These are phyloP conservation scores for Omphalea diandra DNA, from an alignment of 441 rosid species.

Conservation along the genomic window DNA sequence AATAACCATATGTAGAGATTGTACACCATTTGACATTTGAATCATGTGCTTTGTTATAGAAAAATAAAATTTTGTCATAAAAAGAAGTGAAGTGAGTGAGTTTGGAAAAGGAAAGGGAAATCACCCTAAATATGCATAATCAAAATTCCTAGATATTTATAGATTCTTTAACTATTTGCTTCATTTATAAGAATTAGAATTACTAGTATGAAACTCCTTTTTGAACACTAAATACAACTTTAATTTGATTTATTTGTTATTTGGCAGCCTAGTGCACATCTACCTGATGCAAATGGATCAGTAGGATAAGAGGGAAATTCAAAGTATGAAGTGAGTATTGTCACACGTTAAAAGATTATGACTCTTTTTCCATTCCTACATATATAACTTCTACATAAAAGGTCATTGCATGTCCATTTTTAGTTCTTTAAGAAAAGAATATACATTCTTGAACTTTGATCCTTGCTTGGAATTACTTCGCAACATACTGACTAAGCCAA, in stretches of 20 bases:
- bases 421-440: not conserved
- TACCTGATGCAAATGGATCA: conserved; percentile 56
- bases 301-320: conserved; percentile 56
- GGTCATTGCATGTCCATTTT: not conserved
- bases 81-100: not conserved
- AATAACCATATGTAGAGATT: not conserved
- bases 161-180: not conserved
- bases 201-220: not conserved
- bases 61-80: not conserved
- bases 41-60: not conserved
- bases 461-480: not conserved
- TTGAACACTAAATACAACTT: not conserved
- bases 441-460: not conserved
- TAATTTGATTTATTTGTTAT: conserved; percentile 28
- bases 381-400: not conserved
- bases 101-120: not conserved
- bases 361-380: not conserved
- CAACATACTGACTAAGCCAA: not conserved
- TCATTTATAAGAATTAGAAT: not conserved
- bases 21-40: not conserved
- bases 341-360: conserved; percentile 3
- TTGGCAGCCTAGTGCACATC: conserved; percentile 69
- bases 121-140: not conserved
- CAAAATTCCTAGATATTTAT: not conserved
- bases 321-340: conserved; percentile 44